phyloP scores from a whole-genome alignment of 129 eudicot species.

The Saposhnikovia divaricata region DNA sequence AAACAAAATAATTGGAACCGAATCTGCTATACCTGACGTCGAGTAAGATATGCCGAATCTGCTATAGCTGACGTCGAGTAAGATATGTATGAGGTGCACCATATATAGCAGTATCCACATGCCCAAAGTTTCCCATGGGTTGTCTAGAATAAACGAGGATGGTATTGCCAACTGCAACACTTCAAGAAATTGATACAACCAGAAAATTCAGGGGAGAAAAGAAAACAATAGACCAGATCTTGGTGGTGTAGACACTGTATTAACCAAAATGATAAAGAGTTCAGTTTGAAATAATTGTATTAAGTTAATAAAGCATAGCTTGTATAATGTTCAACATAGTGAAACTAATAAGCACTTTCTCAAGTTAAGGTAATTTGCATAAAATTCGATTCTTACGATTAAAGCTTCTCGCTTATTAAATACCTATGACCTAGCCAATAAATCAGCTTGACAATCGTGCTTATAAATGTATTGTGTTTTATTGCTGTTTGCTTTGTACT shows the following conservation, averaged over 20 bases:
- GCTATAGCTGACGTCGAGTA: too few relatives aligned
- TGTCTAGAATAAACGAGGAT: constrained; percentile 25
- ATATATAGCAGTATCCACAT: constrained; percentile 69
- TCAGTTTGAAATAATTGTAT: not conserved
- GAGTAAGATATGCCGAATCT: too few relatives aligned
- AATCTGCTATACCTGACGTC: constrained; percentile 64
- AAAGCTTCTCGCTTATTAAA: not conserved
- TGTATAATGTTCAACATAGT: not conserved
- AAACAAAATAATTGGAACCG: not conserved
- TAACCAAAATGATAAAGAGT: not conserved
- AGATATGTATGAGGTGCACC: constrained; percentile 68
- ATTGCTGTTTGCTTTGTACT: not conserved
- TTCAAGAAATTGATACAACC: not conserved
- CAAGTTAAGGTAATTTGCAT: not conserved
- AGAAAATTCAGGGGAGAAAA: not conserved
- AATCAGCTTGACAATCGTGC: not conserved
- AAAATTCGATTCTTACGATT: not conserved
- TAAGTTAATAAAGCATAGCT: not conserved
- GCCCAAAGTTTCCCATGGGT: constrained; percentile 76
- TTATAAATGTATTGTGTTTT: too few relatives aligned
- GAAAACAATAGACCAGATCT: not conserved
- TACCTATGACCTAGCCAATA: not conserved
- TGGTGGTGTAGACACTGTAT: not conserved
- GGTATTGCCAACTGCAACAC: not conserved
- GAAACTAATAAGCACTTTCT: not conserved